Evolutionary conservation across 345 rosid genomes (phyloP), one percentile per base, ranked within the genome.

Genomic region (Angophora floribunda): DNA sequence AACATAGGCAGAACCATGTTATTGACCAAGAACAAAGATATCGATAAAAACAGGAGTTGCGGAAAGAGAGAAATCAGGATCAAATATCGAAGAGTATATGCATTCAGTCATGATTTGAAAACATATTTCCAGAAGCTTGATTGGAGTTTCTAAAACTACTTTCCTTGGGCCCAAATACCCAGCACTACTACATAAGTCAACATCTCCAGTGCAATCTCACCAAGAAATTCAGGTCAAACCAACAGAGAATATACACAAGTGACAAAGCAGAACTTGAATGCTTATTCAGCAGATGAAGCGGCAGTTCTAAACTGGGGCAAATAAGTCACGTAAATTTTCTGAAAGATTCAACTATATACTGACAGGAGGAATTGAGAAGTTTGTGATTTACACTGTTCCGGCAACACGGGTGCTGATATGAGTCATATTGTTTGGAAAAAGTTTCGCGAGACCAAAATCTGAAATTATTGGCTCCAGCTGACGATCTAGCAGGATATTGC

Each of bases 361-460:
- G 82, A 75, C 82, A 41, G 82, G 28, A 75, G 14, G 24, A 75
- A 36, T 41, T 75, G 82, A 75, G 49, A 75, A 75, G 82, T 36
- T 75, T 75, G 82, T 75, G 85, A 92, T 95, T 93, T 79, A 96
- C 97, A 87, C 90, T 28, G 97, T 96, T 87, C 98, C 98, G 4
- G 98, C 97, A 85, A 96, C 97, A 30, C 95, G 93, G 51, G 98
- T 96, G 86, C 97, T 95, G 79, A 96, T 87, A 87, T 96, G 98
- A 86, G 98, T 96, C 88, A 87, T 24, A 86, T 95, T 90, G 80
- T 90, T 57, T 6, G 96, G 97, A 87, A 96, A 93, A 87, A 96
- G 93, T 91, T 96, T 96, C 9, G 98, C 97, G 45, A 96, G 95
- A 86, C 98, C 98, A 85, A 96, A 96, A 92, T 96, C 98, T 19